These are phyloP conservation scores for Ustilago curta DNA, from an alignment of 1,284 basidiomycete species.

Conservation along the genomic window DNA sequence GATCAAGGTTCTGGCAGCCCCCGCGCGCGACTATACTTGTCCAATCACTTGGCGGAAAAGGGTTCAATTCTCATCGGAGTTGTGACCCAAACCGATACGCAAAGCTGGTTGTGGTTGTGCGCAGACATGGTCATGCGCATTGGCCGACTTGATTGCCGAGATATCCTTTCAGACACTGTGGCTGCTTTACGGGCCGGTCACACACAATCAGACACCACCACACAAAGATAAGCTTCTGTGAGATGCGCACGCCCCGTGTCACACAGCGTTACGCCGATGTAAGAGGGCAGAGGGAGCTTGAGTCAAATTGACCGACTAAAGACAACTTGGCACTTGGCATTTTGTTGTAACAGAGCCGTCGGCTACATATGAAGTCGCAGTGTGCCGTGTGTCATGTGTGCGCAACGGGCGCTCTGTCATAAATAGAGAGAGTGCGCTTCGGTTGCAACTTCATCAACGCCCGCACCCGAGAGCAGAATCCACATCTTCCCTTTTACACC, in stretches of 20 bases:
- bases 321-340: slow-evolving; percentile 1
- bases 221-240: slow-evolving; percentile 8
- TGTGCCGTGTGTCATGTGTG: neutral
- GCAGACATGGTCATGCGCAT: neutral
- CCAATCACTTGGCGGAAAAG: slow-evolving; percentile 2
- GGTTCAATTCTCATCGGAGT: slow-evolving; percentile 4
- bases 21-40: neutral
- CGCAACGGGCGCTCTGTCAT: neutral
- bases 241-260: neutral
- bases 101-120: too few relatives aligned
- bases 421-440: neutral
- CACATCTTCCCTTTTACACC: neutral
- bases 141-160: slow-evolving; percentile 11
- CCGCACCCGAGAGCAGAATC: neutral
- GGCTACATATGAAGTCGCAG: slow-evolving; percentile 9
- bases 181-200: neutral
- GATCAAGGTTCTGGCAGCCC: neutral
- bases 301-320: slow-evolving; percentile 7
- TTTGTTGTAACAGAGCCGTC: neutral
- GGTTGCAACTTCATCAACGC: too few relatives aligned
- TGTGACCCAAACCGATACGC: slow-evolving; percentile 2
- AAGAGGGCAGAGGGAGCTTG: neutral
- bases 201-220: neutral
- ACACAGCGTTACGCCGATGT: neutral
- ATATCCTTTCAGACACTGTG: neutral